A percentile compares a stretch with the other conserved stretches of the same genome.
These are phyloP conservation scores for Oenanthe sinensis DNA, from an alignment of 129 eudicot genomes.

Conservation along the genomic window DNA sequence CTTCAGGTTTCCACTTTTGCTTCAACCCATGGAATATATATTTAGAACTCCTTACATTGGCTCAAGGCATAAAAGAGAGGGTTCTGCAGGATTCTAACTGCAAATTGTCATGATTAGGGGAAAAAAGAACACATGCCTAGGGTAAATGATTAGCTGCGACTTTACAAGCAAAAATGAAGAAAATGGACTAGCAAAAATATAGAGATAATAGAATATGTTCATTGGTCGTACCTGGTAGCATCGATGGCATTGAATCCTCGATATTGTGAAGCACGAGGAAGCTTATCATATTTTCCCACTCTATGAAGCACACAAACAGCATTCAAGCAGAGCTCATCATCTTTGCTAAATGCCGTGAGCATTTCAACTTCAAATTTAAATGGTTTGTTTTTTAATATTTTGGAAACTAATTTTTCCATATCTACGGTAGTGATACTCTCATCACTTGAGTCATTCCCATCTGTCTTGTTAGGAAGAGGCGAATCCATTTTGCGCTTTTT, in stretches of 20 bases:
- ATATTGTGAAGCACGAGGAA: not conserved
- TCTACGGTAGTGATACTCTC: not conserved
- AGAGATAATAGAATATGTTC: no score
- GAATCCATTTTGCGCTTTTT: not conserved
- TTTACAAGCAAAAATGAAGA: not conserved
- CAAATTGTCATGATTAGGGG: not conserved
- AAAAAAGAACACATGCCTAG: not conserved
- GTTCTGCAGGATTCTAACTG: not conserved
- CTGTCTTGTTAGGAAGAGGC: not conserved
- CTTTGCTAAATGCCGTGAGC: not conserved
- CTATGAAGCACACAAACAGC: constrained; percentile 5
- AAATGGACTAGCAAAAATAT: not conserved
- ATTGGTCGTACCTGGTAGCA: not conserved
- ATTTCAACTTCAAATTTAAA: not conserved
- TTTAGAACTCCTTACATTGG: not conserved
- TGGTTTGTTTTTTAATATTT: not conserved
- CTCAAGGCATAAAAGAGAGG: not conserved
- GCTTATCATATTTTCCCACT: not conserved
- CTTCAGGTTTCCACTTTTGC: not conserved
- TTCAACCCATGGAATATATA: not conserved
- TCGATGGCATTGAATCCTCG: not conserved
- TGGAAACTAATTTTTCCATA: not conserved
- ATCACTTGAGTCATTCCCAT: not conserved
- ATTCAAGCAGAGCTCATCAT: not conserved
- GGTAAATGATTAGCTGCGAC: not conserved